Conservation (phyloP, 2,329 filamentous ascomycete genomes). For the Trichoderma atrobrunneum region DNA sequence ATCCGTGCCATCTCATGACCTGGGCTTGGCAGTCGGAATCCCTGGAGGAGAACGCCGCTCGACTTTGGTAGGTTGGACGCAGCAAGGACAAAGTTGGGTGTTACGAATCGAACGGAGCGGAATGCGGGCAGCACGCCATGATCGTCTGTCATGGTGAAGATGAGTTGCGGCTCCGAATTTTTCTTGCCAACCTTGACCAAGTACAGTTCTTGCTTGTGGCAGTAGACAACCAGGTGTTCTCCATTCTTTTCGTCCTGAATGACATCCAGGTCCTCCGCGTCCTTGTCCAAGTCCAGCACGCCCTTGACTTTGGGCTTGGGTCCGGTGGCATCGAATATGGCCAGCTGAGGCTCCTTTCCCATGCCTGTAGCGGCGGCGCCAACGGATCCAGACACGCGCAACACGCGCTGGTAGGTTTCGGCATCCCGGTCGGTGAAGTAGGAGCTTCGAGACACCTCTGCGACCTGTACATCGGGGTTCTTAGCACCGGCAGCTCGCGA, state of each 20-base stretch:
- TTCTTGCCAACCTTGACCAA: slow-evolving; percentile 57
- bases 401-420: slow-evolving; percentile 58
- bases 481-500: slow-evolving; percentile 31
- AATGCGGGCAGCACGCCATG: slow-evolving; percentile 50
- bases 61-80: slow-evolving; percentile 58
- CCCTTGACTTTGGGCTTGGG: slow-evolving; percentile 47
- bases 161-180: slow-evolving; percentile 47
- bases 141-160: slow-evolving; percentile 56
- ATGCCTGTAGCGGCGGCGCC: slow-evolving; percentile 78
- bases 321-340: slow-evolving; percentile 66
- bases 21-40: slow-evolving; percentile 50
- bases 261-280: slow-evolving; percentile 70
- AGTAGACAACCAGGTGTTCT: slow-evolving; percentile 73
- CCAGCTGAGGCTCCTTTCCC: slow-evolving; percentile 71
- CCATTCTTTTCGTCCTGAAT: slow-evolving; percentile 49
- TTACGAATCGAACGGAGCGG: slow-evolving; percentile 58
- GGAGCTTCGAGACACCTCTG: slow-evolving; percentile 50
- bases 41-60: slow-evolving; percentile 55
- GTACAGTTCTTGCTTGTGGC: slow-evolving; percentile 72
- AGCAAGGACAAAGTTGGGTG: slow-evolving; percentile 55
- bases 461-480: slow-evolving; percentile 39
- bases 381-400: slow-evolving; percentile 61
- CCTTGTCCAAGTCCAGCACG: slow-evolving; percentile 49
- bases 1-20: slow-evolving; percentile 45
- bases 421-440: slow-evolving; percentile 50